Conservation (phyloP, 83 land plant species). For the Picea abies region DNA sequence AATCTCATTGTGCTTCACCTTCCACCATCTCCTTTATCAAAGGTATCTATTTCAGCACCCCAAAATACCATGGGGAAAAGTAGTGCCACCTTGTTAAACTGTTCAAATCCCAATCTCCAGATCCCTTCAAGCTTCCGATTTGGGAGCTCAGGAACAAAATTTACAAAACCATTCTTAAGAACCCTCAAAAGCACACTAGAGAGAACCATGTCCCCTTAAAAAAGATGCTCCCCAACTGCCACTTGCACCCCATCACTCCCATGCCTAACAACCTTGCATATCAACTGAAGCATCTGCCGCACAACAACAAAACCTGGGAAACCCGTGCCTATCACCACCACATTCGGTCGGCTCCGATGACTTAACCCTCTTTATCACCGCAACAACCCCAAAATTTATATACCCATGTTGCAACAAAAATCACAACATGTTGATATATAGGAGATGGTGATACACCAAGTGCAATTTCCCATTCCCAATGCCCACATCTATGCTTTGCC, state of each 20-base stretch:
- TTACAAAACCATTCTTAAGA: slow-evolving; percentile 65
- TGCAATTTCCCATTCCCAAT: no score
- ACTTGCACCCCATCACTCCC: slow-evolving; percentile 86
- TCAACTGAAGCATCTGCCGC: slow-evolving; percentile 66
- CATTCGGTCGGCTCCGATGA: slow-evolving; percentile 29
- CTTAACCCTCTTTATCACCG: slow-evolving; percentile 54
- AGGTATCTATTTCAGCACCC: slow-evolving; percentile 88
- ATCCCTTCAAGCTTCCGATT: slow-evolving; percentile 81
- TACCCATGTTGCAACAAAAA: slow-evolving; percentile 66
- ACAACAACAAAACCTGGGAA: slow-evolving; percentile 91
- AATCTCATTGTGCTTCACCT: no score
- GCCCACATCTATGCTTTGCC: no score
- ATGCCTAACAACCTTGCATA: slow-evolving; percentile 73
- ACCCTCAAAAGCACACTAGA: slow-evolving; percentile 94
- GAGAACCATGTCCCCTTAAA: slow-evolving; percentile 88
- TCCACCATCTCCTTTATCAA: no score
- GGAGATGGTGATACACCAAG: no score
- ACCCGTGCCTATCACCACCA: slow-evolving; percentile 86
- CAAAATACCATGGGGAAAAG: slow-evolving; percentile 87
- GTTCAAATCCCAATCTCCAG: slow-evolving; percentile 83
- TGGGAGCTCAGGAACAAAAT: slow-evolving; percentile 84
- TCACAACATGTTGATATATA: no score
- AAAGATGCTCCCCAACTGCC: slow-evolving; percentile 68
- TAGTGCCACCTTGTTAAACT: slow-evolving; percentile 94
- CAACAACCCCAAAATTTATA: slow-evolving; percentile 89